These are phyloP conservation scores for Skeletonema menzelii DNA, from an alignment of 108 stramenopile genomes.

Conservation along the genomic window DNA sequence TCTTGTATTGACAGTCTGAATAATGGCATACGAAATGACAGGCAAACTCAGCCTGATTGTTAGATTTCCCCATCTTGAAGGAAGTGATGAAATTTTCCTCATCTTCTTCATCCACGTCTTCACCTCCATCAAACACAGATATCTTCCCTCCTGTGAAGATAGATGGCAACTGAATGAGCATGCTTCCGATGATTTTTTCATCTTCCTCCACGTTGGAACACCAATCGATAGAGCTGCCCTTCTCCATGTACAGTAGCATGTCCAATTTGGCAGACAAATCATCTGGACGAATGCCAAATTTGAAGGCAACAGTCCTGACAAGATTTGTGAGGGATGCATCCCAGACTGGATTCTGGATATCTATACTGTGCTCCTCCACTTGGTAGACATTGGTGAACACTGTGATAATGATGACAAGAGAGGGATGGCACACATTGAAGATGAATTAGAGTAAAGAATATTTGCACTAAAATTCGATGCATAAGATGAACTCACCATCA, in stretches of 20 bases:
- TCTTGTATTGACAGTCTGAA: conserved; percentile 5
- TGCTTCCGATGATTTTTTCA: neutral
- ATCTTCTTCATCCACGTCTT: conserved; percentile 10
- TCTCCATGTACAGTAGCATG: conserved; percentile 12
- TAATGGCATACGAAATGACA: conserved; percentile 7
- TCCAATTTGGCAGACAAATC: conserved; percentile 8
- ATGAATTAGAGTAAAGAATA: neutral
- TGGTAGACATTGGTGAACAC: neutral
- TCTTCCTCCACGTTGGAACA: conserved; percentile 7
- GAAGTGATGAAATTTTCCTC: neutral
- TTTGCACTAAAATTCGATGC: neutral
- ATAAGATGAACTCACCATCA: neutral
- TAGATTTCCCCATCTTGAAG: neutral
- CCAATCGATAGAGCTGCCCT: conserved; percentile 10
- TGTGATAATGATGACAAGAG: neutral
- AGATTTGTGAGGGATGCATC: neutral
- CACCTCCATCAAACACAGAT: neutral
- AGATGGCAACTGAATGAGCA: conserved; percentile 16
- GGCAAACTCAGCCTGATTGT: neutral
- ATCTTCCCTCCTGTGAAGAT: conserved; percentile 2
- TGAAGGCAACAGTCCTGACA: neutral
- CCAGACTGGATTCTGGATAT: conserved; percentile 1
- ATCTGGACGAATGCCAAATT: conserved; percentile 2
- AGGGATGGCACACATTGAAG: neutral
- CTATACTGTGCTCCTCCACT: neutral